Percentiles rank a stretch among this genome's conserved stretches.
Evolutionary conservation across 176 grass and related monocot species (phyloP).

Genomic region (barley (Hordeum vulgare)): DNA sequence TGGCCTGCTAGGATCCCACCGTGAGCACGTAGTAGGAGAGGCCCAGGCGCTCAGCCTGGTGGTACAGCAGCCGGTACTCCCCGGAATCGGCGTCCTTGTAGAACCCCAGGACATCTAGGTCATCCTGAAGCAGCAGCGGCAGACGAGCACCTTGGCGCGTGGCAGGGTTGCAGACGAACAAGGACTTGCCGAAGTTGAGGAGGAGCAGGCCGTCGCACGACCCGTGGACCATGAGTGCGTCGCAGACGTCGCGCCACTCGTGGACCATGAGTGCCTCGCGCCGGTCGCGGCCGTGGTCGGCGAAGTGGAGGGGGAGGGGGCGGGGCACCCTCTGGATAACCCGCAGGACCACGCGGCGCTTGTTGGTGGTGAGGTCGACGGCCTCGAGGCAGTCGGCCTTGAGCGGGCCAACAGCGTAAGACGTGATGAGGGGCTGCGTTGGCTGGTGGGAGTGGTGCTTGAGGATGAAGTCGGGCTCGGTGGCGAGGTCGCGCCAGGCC

Average conservation of each 20-base stretch:
- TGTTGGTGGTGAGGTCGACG: too few relatives aligned
- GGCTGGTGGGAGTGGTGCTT: not conserved
- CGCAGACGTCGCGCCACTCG: too few relatives aligned
- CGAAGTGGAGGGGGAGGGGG: too few relatives aligned
- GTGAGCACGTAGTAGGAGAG: too few relatives aligned
- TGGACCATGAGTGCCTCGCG: too few relatives aligned
- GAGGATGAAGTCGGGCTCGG: not conserved
- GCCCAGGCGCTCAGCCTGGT: too few relatives aligned
- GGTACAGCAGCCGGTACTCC: not conserved
- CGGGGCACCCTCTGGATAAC: too few relatives aligned
- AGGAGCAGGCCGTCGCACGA: not conserved
- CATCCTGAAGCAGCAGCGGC: not conserved
- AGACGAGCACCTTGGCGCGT: not conserved
- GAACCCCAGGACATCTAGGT: not conserved
- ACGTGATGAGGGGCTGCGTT: not conserved
- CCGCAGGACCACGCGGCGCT: too few relatives aligned
- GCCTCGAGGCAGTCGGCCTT: too few relatives aligned
- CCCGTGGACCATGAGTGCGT: not conserved
- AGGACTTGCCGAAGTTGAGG: not conserved
- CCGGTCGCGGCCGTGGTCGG: too few relatives aligned
- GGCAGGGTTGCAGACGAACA: not conserved
- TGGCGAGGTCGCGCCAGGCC: not conserved
- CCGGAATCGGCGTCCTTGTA: not conserved
- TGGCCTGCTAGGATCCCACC: not conserved
- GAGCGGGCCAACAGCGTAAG: too few relatives aligned